phyloP scores from a whole-genome alignment of 106 monocot species.

The Agapanthus africanus region DNA sequence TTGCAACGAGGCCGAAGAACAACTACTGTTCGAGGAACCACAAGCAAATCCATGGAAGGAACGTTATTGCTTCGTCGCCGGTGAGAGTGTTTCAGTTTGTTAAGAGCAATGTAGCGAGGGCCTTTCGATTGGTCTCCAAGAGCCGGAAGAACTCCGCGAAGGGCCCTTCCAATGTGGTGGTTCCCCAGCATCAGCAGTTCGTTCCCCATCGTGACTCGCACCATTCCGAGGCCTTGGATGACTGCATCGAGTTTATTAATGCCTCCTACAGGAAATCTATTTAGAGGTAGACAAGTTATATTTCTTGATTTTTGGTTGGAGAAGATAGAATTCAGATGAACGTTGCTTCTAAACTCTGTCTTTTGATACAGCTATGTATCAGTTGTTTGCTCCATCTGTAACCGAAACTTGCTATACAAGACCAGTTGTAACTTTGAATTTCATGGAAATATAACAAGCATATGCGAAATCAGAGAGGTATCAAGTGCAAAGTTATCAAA shows the following conservation, averaged over 20 bases:
- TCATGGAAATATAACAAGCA: not conserved
- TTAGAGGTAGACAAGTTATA: not conserved
- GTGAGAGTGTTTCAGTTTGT: not conserved
- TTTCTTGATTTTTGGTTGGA: not conserved
- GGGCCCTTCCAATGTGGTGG: conserved; percentile 3
- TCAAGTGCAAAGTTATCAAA: no score
- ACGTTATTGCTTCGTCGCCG: not conserved
- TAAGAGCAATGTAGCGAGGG: not conserved
- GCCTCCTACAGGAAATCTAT: conserved; percentile 19
- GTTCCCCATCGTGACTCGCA: conserved; percentile 18
- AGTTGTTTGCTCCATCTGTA: not conserved
- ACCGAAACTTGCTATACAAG: not conserved
- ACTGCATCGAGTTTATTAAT: conserved; percentile 43
- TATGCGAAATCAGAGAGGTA: not conserved
- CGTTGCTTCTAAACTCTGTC: not conserved
- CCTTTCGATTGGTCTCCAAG: conserved; percentile 2
- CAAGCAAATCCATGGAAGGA: not conserved
- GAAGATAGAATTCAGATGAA: no score
- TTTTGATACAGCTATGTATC: not conserved
- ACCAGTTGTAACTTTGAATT: not conserved
- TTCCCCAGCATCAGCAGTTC: conserved; percentile 10
- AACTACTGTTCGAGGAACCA: not conserved
- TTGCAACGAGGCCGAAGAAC: not conserved
- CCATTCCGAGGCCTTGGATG: conserved; percentile 30
- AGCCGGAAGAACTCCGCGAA: not conserved